Evolutionary conservation across 179 eudicot species (phyloP).

Genomic region (Drosera spatulata): DNA sequence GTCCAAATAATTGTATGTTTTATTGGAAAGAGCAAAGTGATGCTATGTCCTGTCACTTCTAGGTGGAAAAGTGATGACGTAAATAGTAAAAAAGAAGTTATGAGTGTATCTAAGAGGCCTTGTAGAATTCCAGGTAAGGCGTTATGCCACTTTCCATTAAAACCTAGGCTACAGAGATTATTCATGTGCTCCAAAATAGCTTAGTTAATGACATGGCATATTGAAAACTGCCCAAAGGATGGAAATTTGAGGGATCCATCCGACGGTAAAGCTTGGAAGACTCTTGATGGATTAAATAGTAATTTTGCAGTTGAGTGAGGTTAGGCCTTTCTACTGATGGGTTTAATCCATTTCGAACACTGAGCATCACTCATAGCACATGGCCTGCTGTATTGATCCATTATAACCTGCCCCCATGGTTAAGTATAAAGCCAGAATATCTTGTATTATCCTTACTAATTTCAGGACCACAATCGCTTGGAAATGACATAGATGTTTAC

Average conservation of each 20-base stretch:
- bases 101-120: background rate
- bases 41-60: background rate
- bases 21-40: too few relatives aligned
- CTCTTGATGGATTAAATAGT: too few relatives aligned
- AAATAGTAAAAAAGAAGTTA: background rate
- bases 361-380: background rate
- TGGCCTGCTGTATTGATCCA: background rate
- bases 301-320: background rate
- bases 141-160: background rate
- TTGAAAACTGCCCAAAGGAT: background rate
- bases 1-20: background rate
- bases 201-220: background rate
- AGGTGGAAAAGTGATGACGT: background rate
- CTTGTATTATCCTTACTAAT: background rate
- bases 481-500: constrained; percentile 2
- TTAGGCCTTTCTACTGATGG: constrained; percentile 1
- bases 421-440: constrained; percentile 1
- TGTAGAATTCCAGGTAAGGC: background rate
- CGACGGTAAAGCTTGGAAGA: background rate
- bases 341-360: background rate
- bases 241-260: background rate
- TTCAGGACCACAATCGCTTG: background rate
- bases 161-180: background rate
- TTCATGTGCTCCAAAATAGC: background rate
- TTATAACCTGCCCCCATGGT: constrained; percentile 1